Evolutionary conservation across 306 rosid species (phyloP).

Genomic region (Rosa rugosa): DNA sequence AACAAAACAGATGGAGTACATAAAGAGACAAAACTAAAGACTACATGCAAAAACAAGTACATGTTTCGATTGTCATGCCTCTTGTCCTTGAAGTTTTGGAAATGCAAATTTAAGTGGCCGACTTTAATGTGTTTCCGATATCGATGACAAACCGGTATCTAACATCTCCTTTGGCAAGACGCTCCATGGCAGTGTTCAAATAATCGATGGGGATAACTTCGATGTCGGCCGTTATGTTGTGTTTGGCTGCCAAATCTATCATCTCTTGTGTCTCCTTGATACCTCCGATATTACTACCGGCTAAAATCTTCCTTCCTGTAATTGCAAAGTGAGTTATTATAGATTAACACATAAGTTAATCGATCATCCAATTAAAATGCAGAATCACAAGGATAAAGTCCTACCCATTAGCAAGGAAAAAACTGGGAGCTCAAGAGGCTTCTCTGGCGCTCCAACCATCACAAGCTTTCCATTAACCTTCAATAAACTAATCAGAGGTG

Average conservation of each 20-base stretch:
- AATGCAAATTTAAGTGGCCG: not conserved
- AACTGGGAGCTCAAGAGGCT: conserved; percentile 32
- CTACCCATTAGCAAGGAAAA: conserved; percentile 34
- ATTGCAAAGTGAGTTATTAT: not conserved
- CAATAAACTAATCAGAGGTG: conserved; percentile 24
- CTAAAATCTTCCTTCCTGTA: conserved; percentile 20
- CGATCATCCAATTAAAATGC: not conserved
- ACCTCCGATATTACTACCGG: conserved; percentile 20
- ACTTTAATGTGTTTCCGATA: conserved; percentile 19
- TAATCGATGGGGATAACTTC: conserved; percentile 17
- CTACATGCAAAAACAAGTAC: not conserved
- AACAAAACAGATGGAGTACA: not conserved
- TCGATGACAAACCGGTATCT: conserved; percentile 28
- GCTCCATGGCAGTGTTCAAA: conserved; percentile 25
- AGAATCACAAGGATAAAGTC: not conserved
- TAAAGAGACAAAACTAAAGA: not conserved
- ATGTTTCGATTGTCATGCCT: not conserved
- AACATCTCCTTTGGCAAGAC: conserved; percentile 19
- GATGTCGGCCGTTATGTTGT: conserved; percentile 21
- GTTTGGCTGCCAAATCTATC: conserved; percentile 36
- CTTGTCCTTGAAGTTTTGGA: not conserved
- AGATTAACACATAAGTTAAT: not conserved
- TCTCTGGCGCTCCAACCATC: conserved; percentile 35
- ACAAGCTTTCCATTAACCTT: conserved; percentile 38
- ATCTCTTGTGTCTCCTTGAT: conserved; percentile 34